phyloP scores from a whole-genome alignment of 2,329 filamentous ascomycete species.

The Phyllosticta citribraziliensis region DNA sequence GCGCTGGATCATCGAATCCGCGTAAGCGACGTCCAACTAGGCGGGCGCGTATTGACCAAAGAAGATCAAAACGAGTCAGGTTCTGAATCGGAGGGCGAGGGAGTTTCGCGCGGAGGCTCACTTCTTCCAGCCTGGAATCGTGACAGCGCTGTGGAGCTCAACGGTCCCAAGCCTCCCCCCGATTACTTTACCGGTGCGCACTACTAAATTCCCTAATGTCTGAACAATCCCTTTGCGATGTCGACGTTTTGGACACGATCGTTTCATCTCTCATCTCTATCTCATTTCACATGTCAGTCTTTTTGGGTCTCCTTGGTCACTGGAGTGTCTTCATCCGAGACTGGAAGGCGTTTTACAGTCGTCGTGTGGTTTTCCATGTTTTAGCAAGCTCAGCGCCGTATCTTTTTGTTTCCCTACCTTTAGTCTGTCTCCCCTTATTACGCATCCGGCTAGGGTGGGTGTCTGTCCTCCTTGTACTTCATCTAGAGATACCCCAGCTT shows the following conservation, averaged over 20 bases:
- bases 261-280: conserved; percentile 4
- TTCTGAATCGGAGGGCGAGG: conserved; percentile 17
- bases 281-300: conserved; percentile 1
- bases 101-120: conserved; percentile 18
- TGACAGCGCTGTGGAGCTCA: conserved; percentile 29
- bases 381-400: conserved; percentile 4
- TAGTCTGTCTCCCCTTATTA: neutral
- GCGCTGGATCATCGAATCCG: conserved; percentile 75
- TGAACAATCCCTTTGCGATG: neutral
- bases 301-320: neutral
- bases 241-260: neutral
- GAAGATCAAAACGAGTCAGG: conserved; percentile 47
- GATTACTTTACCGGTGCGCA: neutral
- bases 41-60: conserved; percentile 64
- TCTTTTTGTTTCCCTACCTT: neutral
- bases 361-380: conserved; percentile 2
- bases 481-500: conserved; percentile 12
- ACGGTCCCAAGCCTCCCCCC: conserved; percentile 10
- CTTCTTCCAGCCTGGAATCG: conserved; percentile 30
- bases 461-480: conserved; percentile 10
- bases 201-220: neutral
- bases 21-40: conserved; percentile 69
- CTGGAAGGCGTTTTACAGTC: conserved; percentile 5
- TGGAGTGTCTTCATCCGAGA: neutral
- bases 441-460: conserved; percentile 11